Conservation (phyloP, 2,329 filamentous ascomycete species). For the Blastomyces emzantsi region DNA sequence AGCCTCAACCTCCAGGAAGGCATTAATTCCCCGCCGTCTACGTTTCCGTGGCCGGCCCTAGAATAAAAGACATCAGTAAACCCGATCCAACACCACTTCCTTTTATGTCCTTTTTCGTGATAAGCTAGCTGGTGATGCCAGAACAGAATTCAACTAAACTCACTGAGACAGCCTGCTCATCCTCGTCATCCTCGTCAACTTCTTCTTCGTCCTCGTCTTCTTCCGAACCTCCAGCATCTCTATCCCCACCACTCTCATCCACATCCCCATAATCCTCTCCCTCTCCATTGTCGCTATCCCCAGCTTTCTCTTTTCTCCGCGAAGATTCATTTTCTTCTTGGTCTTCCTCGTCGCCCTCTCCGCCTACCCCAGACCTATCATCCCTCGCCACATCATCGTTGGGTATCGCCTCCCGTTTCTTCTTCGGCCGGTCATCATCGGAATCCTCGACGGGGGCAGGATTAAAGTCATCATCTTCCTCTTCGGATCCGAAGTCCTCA, state of each 20-base stretch:
- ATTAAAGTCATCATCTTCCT: slow-evolving; percentile 82
- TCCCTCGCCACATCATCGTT: slow-evolving; percentile 32
- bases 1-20: slow-evolving; percentile 96
- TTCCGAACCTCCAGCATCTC: slow-evolving; percentile 43
- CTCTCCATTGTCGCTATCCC: slow-evolving; percentile 35
- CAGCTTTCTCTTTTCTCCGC: slow-evolving; percentile 37
- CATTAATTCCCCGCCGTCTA: slow-evolving; percentile 61
- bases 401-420: slow-evolving; percentile 1
- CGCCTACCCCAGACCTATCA: slow-evolving; percentile 17
- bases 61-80: slow-evolving; percentile 11
- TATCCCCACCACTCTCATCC: slow-evolving; percentile 34
- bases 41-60: slow-evolving; percentile 71
- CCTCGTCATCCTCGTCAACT: slow-evolving; percentile 36
- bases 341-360: slow-evolving; percentile 30
- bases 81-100: slow-evolving; percentile 19
- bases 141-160: slow-evolving; percentile 16
- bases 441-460: slow-evolving; percentile 65
- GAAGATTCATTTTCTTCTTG: slow-evolving; percentile 38
- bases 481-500: slow-evolving; percentile 48
- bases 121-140: not conserved
- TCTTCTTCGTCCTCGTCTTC: slow-evolving; percentile 59
- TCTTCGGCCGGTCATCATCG: slow-evolving; percentile 49
- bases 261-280: slow-evolving; percentile 21
- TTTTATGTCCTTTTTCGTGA: slow-evolving; percentile 11
- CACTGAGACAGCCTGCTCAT: slow-evolving; percentile 53